phyloP scores from a whole-genome alignment of 371 early-diverging fungal species.

The Gilbertella persicaria region DNA sequence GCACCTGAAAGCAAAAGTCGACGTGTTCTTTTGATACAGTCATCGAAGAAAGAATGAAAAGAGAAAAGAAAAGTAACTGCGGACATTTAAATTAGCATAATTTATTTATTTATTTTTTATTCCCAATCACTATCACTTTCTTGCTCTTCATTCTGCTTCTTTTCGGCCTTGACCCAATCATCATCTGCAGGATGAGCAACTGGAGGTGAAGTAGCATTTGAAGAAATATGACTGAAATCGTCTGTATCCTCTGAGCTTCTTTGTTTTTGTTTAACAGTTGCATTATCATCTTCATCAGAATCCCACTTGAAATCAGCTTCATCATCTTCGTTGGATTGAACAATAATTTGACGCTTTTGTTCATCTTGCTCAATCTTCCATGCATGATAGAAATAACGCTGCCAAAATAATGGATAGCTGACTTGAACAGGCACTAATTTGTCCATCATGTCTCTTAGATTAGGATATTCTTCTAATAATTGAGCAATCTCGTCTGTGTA shows the following conservation, averaged over 20 bases:
- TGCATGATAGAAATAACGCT: slow-evolving; percentile 49
- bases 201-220: slow-evolving; percentile 16
- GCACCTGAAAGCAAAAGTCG: slow-evolving; percentile 74
- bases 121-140: slow-evolving; percentile 52
- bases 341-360: slow-evolving; percentile 45
- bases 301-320: slow-evolving; percentile 54
- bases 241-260: slow-evolving; percentile 27
- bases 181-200: slow-evolving; percentile 21
- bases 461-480: slow-evolving; percentile 36
- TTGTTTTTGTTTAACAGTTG: slow-evolving; percentile 4
- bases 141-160: slow-evolving; percentile 30
- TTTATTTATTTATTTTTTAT: slow-evolving; percentile 9
- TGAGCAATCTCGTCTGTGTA: slow-evolving; percentile 48
- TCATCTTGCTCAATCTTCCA: slow-evolving; percentile 52
- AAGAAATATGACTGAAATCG: slow-evolving; percentile 30
- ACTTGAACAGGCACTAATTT: slow-evolving; percentile 51
- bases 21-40: slow-evolving; percentile 59
- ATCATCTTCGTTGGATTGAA: slow-evolving; percentile 24
- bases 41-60: background rate
- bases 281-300: slow-evolving; percentile 48
- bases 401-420: slow-evolving; percentile 47
- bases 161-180: slow-evolving; percentile 29
- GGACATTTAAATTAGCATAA: slow-evolving; percentile 1
- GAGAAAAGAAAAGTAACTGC: no score
- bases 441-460: slow-evolving; percentile 48